Base-by-base conservation (phyloP, 192 early-diverging fungal species). In the Haplosporangium gracile region DNA sequence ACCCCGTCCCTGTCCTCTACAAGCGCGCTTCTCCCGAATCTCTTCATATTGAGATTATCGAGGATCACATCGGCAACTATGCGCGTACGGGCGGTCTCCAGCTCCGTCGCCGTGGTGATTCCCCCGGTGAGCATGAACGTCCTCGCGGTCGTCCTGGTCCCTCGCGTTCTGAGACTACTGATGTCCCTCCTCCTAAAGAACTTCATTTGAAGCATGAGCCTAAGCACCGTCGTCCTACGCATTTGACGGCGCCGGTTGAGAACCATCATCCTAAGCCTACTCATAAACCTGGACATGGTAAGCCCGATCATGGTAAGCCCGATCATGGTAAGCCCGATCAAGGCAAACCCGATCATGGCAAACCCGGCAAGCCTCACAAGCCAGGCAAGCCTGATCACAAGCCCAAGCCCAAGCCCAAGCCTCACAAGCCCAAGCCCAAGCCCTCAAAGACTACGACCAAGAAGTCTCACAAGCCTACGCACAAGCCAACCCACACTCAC, bases 141-240 rank as follows among this genome's bases (percentile, higher is more conserved):
- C 80, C 80, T 26, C 80, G 80, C 18, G n/a, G 43, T 5, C 80
- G 80, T 29, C 80, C 80, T 36, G 80, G 80, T 38, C 80, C 80
- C 7, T 80, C 69, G 34, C 71, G 79, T 47, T 45, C 72, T 20
- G 60, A 73, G 34, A 57, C 6, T 43, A 36, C 71, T 32, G 60
- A 43, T 68, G 45, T 26, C 16, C 39, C 57, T 63, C 47, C 47
- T 18, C 20, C 39, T 63, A 57, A 20, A 18, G 34, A 42, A 10
- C 69, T 18, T 45, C 75, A 68, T 43, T 22, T 36, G 24, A 29
- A 29, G 39, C 51, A 73, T 26, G 68, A 65, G 39, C 70, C 53
- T 57, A 43, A 38, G 13, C 78, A 47, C 40, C 55, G 53, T 55
- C 78, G 53, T 24, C 78, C 78, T 13, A 20, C 70, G 10, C n/a